These are phyloP conservation scores for Ophiocordyceps camponoti-leonardi DNA, from an alignment of 2,329 filamentous ascomycete species.

Conservation along the genomic window DNA sequence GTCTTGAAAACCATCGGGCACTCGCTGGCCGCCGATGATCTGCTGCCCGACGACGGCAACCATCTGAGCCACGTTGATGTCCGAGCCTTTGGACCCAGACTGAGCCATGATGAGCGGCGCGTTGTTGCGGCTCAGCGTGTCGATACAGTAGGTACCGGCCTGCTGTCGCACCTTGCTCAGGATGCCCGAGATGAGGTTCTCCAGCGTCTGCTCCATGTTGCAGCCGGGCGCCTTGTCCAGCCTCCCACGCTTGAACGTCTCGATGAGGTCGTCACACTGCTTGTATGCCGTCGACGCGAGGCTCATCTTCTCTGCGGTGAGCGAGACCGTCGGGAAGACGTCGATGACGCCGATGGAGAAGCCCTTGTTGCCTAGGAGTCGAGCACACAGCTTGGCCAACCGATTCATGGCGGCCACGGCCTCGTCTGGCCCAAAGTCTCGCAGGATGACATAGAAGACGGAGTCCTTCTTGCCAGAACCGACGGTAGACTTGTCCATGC, in stretches of 20 bases:
- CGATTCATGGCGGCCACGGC: constrained; percentile 94
- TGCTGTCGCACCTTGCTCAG: constrained; percentile 93
- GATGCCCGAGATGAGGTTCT: constrained; percentile 88
- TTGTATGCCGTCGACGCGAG: constrained; percentile 69
- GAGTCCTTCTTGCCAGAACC: constrained; percentile 83
- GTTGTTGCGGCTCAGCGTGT: constrained; percentile 86
- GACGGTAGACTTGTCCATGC: constrained; percentile 85
- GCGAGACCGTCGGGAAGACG: constrained; percentile 76
- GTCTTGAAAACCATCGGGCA: constrained; percentile 98
- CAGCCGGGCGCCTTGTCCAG: constrained; percentile 93
- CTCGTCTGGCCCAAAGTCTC: constrained; percentile 72
- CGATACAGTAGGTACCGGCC: constrained; percentile 81
- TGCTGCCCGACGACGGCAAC: constrained; percentile 94
- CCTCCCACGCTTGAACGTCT: constrained; percentile 64
- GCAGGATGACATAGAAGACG: constrained; percentile 78
- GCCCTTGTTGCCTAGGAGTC: constrained; percentile 92
- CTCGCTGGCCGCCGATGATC: constrained; percentile 95
- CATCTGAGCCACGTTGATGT: constrained; percentile 99
- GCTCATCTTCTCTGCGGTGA: constrained; percentile 68
- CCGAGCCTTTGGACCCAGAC: constrained; percentile 94
- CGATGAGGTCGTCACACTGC: constrained; percentile 60
- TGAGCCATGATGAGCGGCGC: constrained; percentile 93
- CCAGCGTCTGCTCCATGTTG: constrained; percentile 96
- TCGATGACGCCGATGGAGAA: constrained; percentile 98
- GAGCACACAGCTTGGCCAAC: constrained; percentile 83